Evolutionary conservation across 139 green algal species (phyloP).

Genomic region (Choricystis sp.): DNA sequence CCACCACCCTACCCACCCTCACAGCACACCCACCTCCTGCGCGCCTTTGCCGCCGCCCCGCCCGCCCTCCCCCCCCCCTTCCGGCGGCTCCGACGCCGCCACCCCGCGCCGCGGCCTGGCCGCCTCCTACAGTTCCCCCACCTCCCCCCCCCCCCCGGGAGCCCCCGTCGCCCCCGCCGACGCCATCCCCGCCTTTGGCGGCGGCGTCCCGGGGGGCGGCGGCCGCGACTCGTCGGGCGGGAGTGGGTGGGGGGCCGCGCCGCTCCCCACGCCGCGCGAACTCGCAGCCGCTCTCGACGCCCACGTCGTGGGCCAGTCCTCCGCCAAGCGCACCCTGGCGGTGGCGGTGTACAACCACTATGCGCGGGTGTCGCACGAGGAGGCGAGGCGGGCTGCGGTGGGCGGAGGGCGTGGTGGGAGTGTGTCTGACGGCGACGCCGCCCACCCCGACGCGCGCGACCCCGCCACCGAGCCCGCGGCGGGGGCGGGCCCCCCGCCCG

Average conservation of each 20-base stretch:
- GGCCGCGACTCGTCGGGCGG: neutral
- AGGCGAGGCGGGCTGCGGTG: conserved; percentile 9
- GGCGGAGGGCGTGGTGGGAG: neutral
- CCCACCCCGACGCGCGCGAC: neutral
- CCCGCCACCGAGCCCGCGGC: neutral
- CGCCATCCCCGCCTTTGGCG: conserved; percentile 31
- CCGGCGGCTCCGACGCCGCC: too few species aligned
- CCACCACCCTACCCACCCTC: too few species aligned
- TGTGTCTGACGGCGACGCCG: conserved; percentile 1
- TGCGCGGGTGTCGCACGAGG: conserved; percentile 44
- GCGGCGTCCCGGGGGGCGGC: conserved; percentile 7
- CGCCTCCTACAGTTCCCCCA: too few species aligned
- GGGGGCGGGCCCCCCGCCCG: neutral
- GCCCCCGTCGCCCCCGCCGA: too few species aligned
- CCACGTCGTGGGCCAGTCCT: conserved; percentile 56
- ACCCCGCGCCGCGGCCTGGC: too few species aligned
- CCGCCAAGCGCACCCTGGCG: conserved; percentile 60
- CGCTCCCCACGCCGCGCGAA: conserved; percentile 44
- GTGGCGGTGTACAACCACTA: conserved; percentile 86
- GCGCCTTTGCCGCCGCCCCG: too few species aligned
- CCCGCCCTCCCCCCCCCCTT: too few species aligned
- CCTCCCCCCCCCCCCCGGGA: too few species aligned
- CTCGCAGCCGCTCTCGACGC: conserved; percentile 54
- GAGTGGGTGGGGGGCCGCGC: conserved; percentile 15
- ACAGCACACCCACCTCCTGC: too few species aligned